A percentile compares a stretch with the other conserved stretches of the same genome.
Evolutionary conservation across 306 rosid genomes (phyloP).

Genomic region (Nissolia schottii): DNA sequence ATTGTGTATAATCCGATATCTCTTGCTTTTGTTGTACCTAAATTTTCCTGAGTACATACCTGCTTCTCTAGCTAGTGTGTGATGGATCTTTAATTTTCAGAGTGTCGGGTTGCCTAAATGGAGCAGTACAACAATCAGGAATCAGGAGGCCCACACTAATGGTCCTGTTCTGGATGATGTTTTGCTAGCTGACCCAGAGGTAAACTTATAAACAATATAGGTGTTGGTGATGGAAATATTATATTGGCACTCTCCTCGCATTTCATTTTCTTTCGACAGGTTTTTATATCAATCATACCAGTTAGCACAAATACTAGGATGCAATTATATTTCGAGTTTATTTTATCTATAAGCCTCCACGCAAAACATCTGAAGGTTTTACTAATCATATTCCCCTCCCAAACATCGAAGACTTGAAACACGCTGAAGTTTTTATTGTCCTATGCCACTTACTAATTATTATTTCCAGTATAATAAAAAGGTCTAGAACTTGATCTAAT

Average conservation of each 20-base stretch:
- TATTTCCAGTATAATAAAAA: not conserved
- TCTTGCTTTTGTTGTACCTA: not conserved
- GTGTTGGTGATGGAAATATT: slow-evolving; percentile 1
- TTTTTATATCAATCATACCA: slow-evolving; percentile 14
- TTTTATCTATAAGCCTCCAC: not conserved
- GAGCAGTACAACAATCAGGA: slow-evolving; percentile 88
- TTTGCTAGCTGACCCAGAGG: slow-evolving; percentile 86
- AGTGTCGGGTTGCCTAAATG: slow-evolving; percentile 73
- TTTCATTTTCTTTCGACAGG: slow-evolving; percentile 1
- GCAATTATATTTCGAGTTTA: not conserved
- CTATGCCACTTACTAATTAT: not conserved
- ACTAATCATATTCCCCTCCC: not conserved
- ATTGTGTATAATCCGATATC: slow-evolving; percentile 13
- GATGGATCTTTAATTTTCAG: slow-evolving; percentile 44
- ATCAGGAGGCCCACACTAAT: slow-evolving; percentile 83
- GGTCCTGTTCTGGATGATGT: slow-evolving; percentile 92
- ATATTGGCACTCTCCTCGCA: not conserved
- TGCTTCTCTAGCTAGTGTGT: slow-evolving; percentile 18
- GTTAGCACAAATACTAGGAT: not conserved
- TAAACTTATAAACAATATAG: slow-evolving; percentile 32
- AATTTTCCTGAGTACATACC: not conserved
- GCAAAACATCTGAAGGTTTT: not conserved
- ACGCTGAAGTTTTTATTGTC: not conserved
- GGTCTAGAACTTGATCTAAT: slow-evolving; percentile 1
- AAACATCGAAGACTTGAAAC: not conserved